Base-by-base conservation (phyloP, 1,284 basidiomycete genomes). In the Butyriboletus appendiculatus region DNA sequence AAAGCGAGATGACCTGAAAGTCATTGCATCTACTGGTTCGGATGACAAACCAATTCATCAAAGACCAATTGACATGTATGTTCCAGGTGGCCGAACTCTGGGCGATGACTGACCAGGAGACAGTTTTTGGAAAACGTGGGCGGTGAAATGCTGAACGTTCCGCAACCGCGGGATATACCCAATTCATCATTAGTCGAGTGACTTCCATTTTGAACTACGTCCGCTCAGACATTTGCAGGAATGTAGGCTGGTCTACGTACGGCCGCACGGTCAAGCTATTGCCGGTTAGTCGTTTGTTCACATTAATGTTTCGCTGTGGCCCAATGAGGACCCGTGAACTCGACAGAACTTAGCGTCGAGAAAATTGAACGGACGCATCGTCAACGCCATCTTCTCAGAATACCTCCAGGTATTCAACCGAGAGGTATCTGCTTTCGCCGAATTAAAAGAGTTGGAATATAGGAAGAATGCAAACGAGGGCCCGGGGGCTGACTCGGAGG, bases 1-100 rank as follows among this genome's bases (percentile, higher is more conserved):
- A 26, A n/a, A n/a, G 22, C 20, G 18, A n/a, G 18, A 22, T 20
- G 14, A 3, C 4, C 28, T 18, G 15, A 24, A 20, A 18, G 35
- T 9, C 35, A 6, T 8, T 15, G 22, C 12, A 22, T 9, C 14
- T 11, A 12, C 4, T 40, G 22, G 22, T 12, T 14, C 10, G 22
- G 22, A n/a, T 20, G 5, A 22, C 14, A n/a, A 35, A 10, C 32
- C 20, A 42, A 18, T 18, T 5, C 3, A 5, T 18, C 7, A 24
- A 69, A 47, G 63, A 63, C 11, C 56, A 18, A 15, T 26, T 46
- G 24, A 26, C 45, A n/a, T 20, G 24, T 33, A 33, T 24, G 20
- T 22, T 22, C 20, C 28, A 0, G 3, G 12, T 44, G 14, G 9
- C 18, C 12, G 4, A 16, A n/a, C 20, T 20, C 44, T 22, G 4